Evolutionary conservation across 2,329 filamentous ascomycete species (phyloP).

Genomic region (Conoideocrella luteorostrata): DNA sequence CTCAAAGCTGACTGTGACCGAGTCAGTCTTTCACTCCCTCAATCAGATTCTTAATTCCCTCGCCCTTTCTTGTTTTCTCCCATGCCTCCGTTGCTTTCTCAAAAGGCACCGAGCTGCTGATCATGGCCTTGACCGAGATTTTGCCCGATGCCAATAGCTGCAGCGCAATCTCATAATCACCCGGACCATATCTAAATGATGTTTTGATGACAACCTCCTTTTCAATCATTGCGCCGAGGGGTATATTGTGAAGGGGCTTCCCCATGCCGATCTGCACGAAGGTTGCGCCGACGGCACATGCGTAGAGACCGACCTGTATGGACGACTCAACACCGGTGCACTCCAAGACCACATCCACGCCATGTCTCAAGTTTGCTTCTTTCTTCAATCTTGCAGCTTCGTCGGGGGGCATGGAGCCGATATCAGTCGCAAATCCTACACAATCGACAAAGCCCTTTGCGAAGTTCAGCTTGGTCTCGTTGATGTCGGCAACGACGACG

Average conservation of each 20-base stretch:
- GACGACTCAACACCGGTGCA: constrained; percentile 15
- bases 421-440: background rate
- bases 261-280: constrained; percentile 54
- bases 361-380: background rate
- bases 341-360: constrained; percentile 13
- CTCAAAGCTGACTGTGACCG: too few relatives aligned
- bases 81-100: constrained; percentile 12
- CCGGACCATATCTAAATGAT: constrained; percentile 43
- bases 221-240: constrained; percentile 24
- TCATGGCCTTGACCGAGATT: constrained; percentile 3
- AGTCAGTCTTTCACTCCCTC: too few relatives aligned
- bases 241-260: constrained; percentile 48
- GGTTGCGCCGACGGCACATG: constrained; percentile 42
- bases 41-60: constrained; percentile 17
- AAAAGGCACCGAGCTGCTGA: constrained; percentile 12
- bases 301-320: constrained; percentile 11
- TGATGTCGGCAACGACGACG: constrained; percentile 18
- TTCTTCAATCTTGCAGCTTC: constrained; percentile 10
- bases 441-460: constrained; percentile 6
- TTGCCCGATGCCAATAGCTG: constrained; percentile 4
- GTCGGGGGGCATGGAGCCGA: background rate
- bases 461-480: constrained; percentile 18
- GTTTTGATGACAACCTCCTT: constrained; percentile 42
- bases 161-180: constrained; percentile 16
- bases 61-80: constrained; percentile 13